These are phyloP conservation scores for Populus hybrid DNA, from an alignment of 441 rosid genomes.

Conservation along the genomic window DNA sequence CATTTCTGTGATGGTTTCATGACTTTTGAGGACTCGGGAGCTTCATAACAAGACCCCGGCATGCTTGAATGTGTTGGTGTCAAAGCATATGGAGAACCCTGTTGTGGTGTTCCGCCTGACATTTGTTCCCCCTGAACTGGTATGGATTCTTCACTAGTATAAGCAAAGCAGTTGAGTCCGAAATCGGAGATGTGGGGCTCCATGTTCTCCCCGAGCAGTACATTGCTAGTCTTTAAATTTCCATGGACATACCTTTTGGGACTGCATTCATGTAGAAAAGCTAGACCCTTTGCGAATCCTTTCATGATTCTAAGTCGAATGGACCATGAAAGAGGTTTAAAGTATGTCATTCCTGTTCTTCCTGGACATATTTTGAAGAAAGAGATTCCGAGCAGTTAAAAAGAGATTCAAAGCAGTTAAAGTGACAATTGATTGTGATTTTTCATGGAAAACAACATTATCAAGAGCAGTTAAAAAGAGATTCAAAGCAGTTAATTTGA, in stretches of 20 bases:
- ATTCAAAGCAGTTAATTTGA: not conserved
- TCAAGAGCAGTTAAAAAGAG: not conserved
- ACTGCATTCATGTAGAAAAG: conserved; percentile 78
- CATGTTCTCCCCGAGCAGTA: conserved; percentile 70
- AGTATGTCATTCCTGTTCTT: conserved; percentile 51
- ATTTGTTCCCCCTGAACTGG: conserved; percentile 34
- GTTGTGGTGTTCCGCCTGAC: conserved; percentile 39
- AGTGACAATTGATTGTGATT: not conserved
- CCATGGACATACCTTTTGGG: conserved; percentile 91
- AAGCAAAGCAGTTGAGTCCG: conserved; percentile 75
- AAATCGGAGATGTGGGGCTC: conserved; percentile 80
- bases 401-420: not conserved
- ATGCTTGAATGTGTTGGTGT: conserved; percentile 47
- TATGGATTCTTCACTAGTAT: conserved; percentile 53
- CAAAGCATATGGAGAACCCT: conserved; percentile 57
- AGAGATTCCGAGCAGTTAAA: conserved; percentile 1
- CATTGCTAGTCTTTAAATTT: conserved; percentile 73
- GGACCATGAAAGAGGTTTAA: conserved; percentile 66
- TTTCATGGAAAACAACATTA: not conserved
- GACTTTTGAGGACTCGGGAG: conserved; percentile 70
- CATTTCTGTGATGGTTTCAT: conserved; percentile 91
- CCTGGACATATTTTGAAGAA: conserved; percentile 40
- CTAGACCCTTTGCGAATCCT: conserved; percentile 73
- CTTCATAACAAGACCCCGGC: conserved; percentile 61
- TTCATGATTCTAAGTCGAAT: conserved; percentile 53